Evolutionary conservation across 2,329 filamentous ascomycete genomes (phyloP).

Genomic region (Fonsecaea nubica): DNA sequence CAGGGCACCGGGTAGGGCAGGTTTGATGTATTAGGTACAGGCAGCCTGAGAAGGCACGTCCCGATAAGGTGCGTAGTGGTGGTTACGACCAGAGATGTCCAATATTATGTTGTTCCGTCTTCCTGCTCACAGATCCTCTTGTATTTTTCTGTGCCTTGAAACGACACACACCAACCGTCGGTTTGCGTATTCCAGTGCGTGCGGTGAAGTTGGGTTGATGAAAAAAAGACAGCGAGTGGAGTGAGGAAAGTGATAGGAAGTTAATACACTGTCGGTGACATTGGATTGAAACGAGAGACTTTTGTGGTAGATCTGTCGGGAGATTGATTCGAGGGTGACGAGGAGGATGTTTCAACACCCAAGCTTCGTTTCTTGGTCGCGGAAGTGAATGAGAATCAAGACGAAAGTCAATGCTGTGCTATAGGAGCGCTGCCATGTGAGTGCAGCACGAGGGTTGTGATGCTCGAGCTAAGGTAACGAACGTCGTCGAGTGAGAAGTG

Average conservation of each 20-base stretch:
- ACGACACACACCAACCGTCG: conserved; percentile 10
- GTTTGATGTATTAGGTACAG: conserved; percentile 11
- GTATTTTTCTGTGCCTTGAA: conserved; percentile 11
- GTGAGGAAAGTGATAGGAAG: conserved; percentile 1
- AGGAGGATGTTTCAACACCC: conserved; percentile 23
- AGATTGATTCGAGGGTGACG: conserved; percentile 27
- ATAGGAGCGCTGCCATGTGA: conserved; percentile 28
- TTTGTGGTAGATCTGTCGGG: conserved; percentile 24
- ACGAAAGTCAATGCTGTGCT: conserved; percentile 13
- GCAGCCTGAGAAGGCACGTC: conserved; percentile 33
- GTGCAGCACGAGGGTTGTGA: conserved; percentile 23
- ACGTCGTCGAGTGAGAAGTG: conserved; percentile 26
- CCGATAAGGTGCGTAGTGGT: conserved; percentile 17
- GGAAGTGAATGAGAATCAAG: conserved; percentile 15
- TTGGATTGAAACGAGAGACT: conserved; percentile 33
- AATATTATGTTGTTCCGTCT: conserved; percentile 20
- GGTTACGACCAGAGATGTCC: conserved; percentile 30
- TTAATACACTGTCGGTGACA: conserved; percentile 27
- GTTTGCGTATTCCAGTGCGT: not conserved
- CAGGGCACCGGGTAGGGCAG: conserved; percentile 7
- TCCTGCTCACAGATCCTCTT: conserved; percentile 19
- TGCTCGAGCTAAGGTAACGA: conserved; percentile 31
- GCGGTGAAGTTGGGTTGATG: not conserved
- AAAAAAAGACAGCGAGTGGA: conserved; percentile 22
- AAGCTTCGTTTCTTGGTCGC: conserved; percentile 21